Evolutionary conservation across 306 rosid genomes (phyloP).

Genomic region (Lathyrus tuberosus): DNA sequence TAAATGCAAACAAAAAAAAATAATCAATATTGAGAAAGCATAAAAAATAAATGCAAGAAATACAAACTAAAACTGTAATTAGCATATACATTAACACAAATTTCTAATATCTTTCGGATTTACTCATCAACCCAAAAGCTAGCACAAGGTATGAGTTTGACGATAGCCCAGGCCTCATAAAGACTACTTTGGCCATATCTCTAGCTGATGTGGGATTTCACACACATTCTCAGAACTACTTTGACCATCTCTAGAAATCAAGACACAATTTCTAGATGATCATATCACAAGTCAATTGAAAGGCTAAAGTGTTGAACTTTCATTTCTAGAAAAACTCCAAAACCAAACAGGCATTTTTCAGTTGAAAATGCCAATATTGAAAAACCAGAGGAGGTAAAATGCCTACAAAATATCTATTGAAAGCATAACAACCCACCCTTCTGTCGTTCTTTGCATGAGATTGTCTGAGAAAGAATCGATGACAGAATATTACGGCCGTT

Average conservation of each 20-base stretch:
- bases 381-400: slow-evolving; percentile 36
- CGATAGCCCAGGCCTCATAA: not conserved
- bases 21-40: slow-evolving; percentile 12
- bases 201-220: not conserved
- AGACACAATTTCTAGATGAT: slow-evolving; percentile 11
- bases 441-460: slow-evolving; percentile 56
- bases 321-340: slow-evolving; percentile 8
- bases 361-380: slow-evolving; percentile 25
- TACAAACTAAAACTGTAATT: not conserved
- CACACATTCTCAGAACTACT: not conserved
- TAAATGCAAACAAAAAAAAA: not conserved
- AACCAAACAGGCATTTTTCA: slow-evolving; percentile 14
- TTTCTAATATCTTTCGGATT: not conserved
- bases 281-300: not conserved
- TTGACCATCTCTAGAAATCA: slow-evolving; percentile 4
- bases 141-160: not conserved
- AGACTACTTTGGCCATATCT: slow-evolving; percentile 4
- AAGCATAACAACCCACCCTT: slow-evolving; percentile 53
- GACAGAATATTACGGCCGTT: slow-evolving; percentile 59
- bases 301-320: not conserved
- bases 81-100: not conserved
- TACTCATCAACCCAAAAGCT: slow-evolving; percentile 16
- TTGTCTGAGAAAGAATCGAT: slow-evolving; percentile 60
- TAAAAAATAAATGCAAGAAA: slow-evolving; percentile 1
- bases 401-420: slow-evolving; percentile 43